Percentiles rank a stretch among this genome's conserved stretches.
These are phyloP conservation scores for Glycine latifolia DNA, from an alignment of 306 rosid species.

Conservation along the genomic window DNA sequence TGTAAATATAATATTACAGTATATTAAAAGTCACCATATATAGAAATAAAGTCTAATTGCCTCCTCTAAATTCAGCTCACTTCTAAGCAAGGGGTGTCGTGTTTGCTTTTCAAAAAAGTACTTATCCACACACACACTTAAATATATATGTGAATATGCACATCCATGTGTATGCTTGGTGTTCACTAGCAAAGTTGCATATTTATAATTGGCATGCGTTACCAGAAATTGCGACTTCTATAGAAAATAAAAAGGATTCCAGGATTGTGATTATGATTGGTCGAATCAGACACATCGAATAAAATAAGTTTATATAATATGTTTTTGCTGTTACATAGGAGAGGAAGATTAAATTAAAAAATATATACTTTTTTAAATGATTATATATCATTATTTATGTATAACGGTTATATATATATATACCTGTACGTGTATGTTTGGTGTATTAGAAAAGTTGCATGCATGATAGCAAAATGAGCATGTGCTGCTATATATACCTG, in stretches of 20 bases:
- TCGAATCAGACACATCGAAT: neutral
- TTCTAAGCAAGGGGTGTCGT: neutral
- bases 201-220: neutral
- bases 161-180: neutral
- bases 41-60: neutral
- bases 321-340: neutral
- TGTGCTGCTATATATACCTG: constrained; percentile 45
- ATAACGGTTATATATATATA: neutral
- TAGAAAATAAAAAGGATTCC: neutral
- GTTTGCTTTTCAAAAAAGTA: neutral
- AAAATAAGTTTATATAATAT: neutral
- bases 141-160: neutral
- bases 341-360: no score
- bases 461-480: neutral
- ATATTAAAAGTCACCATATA: neutral
- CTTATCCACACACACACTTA: neutral
- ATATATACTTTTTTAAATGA: neutral
- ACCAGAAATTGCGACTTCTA: constrained; percentile 48
- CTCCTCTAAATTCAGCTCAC: neutral
- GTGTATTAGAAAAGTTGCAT: neutral
- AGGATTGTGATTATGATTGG: neutral
- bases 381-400: neutral
- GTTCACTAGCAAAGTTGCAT: neutral
- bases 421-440: neutral
- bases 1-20: neutral